These are phyloP conservation scores for Coemansia sp. DNA, from an alignment of 192 early-diverging fungal genomes.

Conservation along the genomic window DNA sequence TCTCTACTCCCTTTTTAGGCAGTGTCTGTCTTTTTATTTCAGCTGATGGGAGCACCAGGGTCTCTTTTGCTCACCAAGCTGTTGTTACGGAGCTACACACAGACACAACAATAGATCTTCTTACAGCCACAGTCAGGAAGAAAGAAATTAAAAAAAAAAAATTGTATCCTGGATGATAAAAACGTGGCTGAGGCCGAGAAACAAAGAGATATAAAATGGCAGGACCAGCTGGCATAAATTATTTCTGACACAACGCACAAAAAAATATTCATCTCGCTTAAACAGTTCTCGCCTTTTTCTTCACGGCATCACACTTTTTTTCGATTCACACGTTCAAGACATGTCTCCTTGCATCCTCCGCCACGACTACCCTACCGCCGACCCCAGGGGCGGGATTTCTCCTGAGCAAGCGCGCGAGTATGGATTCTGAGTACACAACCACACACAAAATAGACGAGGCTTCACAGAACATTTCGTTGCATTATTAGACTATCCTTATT, in stretches of 20 bases:
- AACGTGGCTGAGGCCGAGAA: conserved; percentile 8
- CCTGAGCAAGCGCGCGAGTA: conserved; percentile 30
- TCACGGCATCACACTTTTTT: background rate
- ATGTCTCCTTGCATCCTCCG: conserved; percentile 20
- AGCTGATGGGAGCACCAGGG: background rate
- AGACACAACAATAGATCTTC: conserved; percentile 1
- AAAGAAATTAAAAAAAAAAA: background rate
- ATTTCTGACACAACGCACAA: background rate
- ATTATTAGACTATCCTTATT: background rate
- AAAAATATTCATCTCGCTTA: background rate
- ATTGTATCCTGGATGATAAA: background rate
- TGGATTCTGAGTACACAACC: conserved; percentile 5
- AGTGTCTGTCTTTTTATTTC: background rate
- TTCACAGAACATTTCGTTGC: background rate
- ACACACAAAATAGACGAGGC: background rate
- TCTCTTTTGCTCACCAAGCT: background rate
- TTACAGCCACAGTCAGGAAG: background rate
- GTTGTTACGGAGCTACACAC: conserved; percentile 8
- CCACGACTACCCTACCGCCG: conserved; percentile 42
- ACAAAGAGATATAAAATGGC: background rate
- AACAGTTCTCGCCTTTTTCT: background rate
- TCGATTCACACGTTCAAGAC: background rate
- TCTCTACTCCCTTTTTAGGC: conserved; percentile 1
- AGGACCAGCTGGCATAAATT: background rate
- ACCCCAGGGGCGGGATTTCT: conserved; percentile 26